phyloP scores from a whole-genome alignment of 1,284 basidiomycete species.

The Puccinia polysora region DNA sequence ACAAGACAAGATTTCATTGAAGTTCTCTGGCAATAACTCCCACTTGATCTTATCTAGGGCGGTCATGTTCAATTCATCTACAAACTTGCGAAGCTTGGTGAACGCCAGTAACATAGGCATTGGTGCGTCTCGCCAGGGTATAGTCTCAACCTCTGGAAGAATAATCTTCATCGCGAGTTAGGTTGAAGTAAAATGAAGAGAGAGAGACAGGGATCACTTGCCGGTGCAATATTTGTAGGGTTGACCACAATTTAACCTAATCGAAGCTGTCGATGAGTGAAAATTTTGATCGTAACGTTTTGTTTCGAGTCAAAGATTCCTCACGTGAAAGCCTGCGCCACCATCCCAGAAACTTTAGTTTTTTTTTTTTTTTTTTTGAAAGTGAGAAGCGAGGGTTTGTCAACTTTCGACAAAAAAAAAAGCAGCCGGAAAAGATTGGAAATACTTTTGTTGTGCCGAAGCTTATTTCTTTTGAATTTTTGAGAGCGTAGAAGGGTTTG shows the following conservation, averaged over 20 bases:
- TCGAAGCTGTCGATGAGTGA: background rate
- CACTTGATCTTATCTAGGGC: background rate
- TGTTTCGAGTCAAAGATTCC: background rate
- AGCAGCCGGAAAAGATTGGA: background rate
- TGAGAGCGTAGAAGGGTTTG: background rate
- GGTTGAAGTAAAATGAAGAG: background rate
- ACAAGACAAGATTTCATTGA: conserved; percentile 38
- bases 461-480: conserved; percentile 30
- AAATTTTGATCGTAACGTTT: background rate
- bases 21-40: background rate
- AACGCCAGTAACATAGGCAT: background rate
- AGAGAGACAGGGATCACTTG: background rate
- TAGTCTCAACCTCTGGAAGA: conserved; percentile 40
- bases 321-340: conserved; percentile 38
- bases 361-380: background rate
- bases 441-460: conserved; percentile 1
- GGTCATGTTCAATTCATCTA: background rate
- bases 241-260: conserved; percentile 31
- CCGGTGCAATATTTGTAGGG: conserved; percentile 38
- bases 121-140: background rate
- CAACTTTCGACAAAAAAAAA: too few relatives aligned
- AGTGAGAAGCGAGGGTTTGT: background rate
- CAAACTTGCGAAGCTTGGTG: conserved; percentile 6
- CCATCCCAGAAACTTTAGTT: conserved; percentile 7
- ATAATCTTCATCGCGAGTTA: background rate